phyloP scores from a whole-genome alignment of 192 early-diverging fungal genomes.

The Lobosporangium transversale region DNA sequence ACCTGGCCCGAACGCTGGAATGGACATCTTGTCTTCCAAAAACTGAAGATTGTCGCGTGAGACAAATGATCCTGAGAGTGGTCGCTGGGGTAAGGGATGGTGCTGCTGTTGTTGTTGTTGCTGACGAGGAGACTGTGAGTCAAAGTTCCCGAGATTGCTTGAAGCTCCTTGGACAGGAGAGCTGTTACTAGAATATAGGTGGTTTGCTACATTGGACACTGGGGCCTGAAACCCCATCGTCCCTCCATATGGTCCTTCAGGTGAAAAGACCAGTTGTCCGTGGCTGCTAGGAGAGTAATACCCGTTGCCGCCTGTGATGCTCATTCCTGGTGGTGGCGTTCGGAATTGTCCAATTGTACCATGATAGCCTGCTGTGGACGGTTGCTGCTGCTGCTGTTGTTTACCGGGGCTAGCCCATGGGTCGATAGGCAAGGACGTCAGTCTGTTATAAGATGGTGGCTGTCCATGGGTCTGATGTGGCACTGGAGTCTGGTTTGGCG shows the following conservation, averaged over 20 bases:
- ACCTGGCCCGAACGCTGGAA: conserved; percentile 28
- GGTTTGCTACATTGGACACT: conserved; percentile 15
- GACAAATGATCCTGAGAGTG: conserved; percentile 26
- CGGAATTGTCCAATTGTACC: conserved; percentile 34
- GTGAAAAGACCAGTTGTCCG: conserved; percentile 39
- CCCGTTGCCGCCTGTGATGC: conserved; percentile 5
- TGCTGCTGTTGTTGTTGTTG: conserved; percentile 35
- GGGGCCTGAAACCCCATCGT: conserved; percentile 28
- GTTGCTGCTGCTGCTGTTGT: conserved; percentile 24
- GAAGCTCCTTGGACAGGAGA: conserved; percentile 44
- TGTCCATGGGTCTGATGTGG: conserved; percentile 8
- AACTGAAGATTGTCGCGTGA: conserved; percentile 29
- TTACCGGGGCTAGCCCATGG: conserved; percentile 34
- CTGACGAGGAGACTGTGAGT: conserved; percentile 16
- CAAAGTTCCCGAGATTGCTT: conserved; percentile 11
- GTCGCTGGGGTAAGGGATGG: conserved; percentile 39
- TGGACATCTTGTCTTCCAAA: conserved; percentile 36
- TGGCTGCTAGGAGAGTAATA: conserved; percentile 25
- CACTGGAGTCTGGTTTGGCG: conserved; percentile 1
- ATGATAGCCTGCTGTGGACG: conserved; percentile 15
- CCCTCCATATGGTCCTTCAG: conserved; percentile 41
- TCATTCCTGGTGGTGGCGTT: conserved; percentile 46
- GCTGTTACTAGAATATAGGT: conserved; percentile 42
- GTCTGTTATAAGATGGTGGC: conserved; percentile 23
- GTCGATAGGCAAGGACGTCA: conserved; percentile 37